Evolutionary conservation across 176 grass and related monocot genomes (phyloP).

Genomic region (Elaeis guineensis): DNA sequence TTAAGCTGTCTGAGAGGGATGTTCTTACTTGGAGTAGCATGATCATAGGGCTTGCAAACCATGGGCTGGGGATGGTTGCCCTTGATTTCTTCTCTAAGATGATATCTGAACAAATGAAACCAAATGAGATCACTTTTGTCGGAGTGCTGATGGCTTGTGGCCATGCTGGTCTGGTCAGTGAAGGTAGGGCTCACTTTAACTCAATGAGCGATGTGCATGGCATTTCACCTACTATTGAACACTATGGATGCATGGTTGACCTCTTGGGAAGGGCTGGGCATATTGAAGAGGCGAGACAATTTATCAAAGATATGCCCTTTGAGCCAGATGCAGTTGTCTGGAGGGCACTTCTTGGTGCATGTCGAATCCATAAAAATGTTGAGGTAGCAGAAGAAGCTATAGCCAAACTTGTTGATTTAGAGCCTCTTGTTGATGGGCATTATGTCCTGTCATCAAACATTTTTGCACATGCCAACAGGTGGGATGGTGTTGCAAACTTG

Average conservation of each 20-base stretch:
- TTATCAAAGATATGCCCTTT: constrained; percentile 48
- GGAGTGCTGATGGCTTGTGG: constrained; percentile 51
- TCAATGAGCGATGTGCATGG: constrained; percentile 39
- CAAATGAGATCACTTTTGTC: constrained; percentile 58
- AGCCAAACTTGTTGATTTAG: constrained; percentile 34
- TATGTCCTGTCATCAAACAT: constrained; percentile 59
- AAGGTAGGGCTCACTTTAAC: constrained; percentile 43
- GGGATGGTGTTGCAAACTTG: constrained; percentile 55
- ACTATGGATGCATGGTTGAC: constrained; percentile 67
- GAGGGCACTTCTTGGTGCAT: constrained; percentile 70
- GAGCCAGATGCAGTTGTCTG: constrained; percentile 52
- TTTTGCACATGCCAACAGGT: constrained; percentile 55
- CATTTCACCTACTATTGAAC: constrained; percentile 39
- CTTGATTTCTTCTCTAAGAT: constrained; percentile 51
- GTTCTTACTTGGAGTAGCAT: constrained; percentile 57
- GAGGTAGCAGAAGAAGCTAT: constrained; percentile 62
- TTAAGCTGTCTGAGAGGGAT: constrained; percentile 30
- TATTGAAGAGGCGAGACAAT: constrained; percentile 41
- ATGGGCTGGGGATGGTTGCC: constrained; percentile 47
- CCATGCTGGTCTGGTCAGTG: constrained; percentile 54
- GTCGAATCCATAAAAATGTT: constrained; percentile 57
- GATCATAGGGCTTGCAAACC: constrained; percentile 57
- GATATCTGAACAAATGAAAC: constrained; percentile 33
- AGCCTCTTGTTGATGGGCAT: constrained; percentile 53
- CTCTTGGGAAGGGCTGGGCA: constrained; percentile 58